Conservation (phyloP, 441 rosid genomes). For the Gossypium lobatum region DNA sequence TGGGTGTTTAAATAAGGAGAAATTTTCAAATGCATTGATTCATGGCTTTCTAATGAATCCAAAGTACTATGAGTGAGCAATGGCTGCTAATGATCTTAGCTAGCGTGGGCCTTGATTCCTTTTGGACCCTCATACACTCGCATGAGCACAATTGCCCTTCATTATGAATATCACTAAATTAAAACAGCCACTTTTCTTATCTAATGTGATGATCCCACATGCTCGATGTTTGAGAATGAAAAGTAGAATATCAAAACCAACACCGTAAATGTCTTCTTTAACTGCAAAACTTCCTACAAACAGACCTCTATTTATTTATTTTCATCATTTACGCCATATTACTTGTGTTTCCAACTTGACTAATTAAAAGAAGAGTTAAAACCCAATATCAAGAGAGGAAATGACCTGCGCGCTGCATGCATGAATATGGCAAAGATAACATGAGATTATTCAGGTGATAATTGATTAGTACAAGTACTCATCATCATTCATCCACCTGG, state of each 20-base stretch:
- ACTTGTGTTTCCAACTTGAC: not conserved
- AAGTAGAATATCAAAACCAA: not conserved
- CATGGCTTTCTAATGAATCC: not conserved
- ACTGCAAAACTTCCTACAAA: not conserved
- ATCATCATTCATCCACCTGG: not conserved
- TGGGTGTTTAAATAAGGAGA: slow-evolving; percentile 22
- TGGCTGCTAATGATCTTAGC: not conserved
- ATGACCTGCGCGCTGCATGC: not conserved
- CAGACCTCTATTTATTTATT: not conserved
- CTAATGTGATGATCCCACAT: not conserved
- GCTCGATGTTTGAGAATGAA: not conserved
- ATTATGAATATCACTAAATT: not conserved
- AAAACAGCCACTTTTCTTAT: not conserved
- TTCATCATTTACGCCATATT: not conserved
- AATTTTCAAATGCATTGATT: not conserved
- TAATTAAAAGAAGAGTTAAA: not conserved
- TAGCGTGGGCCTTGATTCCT: not conserved
- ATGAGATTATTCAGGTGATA: not conserved
- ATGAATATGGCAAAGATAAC: not conserved
- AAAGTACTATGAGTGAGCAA: not conserved
- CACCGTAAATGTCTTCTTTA: not conserved
- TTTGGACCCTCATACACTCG: too few relatives aligned
- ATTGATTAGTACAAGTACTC: not conserved
- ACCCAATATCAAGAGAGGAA: not conserved
- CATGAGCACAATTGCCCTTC: slow-evolving; percentile 7